phyloP scores from a whole-genome alignment of 2,329 filamentous ascomycete species.

The Balansia obtecta region DNA sequence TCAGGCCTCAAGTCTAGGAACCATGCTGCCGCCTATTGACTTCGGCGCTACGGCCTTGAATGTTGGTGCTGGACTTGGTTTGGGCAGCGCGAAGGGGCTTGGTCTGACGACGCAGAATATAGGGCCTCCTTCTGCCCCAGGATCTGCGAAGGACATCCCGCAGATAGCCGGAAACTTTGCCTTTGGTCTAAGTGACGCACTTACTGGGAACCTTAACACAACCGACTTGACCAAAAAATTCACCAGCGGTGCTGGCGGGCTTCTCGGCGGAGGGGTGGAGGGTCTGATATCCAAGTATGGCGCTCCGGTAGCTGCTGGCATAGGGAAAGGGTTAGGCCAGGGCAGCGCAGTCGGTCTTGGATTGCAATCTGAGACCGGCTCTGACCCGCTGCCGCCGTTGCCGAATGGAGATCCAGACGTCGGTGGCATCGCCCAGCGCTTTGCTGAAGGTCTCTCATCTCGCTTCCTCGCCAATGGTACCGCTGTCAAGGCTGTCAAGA shows the following conservation, averaged over 20 bases:
- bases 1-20: conserved; percentile 2
- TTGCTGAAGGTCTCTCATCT: conserved; percentile 17
- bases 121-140: conserved; percentile 1
- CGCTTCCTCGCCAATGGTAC: conserved; percentile 22
- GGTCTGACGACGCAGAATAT: conserved; percentile 8
- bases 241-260: background rate
- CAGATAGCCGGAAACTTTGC: conserved; percentile 11
- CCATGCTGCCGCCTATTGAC: conserved; percentile 4
- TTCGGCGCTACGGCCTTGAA: conserved; percentile 9
- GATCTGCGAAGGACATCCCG: conserved; percentile 7
- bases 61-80: conserved; percentile 10
- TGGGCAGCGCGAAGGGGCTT: conserved; percentile 10
- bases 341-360: conserved; percentile 16
- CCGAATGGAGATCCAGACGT: conserved; percentile 4
- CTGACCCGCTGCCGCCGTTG: conserved; percentile 4
- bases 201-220: conserved; percentile 11
- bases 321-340: conserved; percentile 16
- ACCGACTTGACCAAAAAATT: conserved; percentile 3
- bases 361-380: conserved; percentile 14
- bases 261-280: background rate
- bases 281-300: conserved; percentile 6
- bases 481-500: conserved; percentile 11
- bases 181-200: conserved; percentile 12
- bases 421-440: conserved; percentile 13
- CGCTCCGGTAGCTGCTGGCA: conserved; percentile 13